phyloP scores from a whole-genome alignment of 1,139 yeast genomes.

The Lodderomyces theae region DNA sequence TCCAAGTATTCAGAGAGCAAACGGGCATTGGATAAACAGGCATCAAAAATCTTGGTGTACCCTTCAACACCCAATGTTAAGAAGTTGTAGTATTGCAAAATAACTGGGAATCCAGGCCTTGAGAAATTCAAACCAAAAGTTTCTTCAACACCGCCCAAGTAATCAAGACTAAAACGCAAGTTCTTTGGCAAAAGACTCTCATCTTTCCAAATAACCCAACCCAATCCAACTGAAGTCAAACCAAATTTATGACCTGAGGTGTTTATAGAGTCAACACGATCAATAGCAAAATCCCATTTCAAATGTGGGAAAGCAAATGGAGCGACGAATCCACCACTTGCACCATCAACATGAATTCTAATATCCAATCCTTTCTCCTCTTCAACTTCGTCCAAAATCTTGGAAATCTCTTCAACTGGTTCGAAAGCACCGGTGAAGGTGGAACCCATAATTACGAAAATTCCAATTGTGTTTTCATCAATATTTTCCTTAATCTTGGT shows the following conservation, averaged over 20 bases:
- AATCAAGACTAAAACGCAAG: constrained; percentile 74
- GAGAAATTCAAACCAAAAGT: constrained; percentile 85
- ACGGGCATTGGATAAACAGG: constrained; percentile 68
- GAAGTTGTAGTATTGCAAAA: constrained; percentile 83
- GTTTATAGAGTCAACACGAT: constrained; percentile 77
- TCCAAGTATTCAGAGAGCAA: constrained; percentile 64
- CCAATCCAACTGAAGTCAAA: constrained; percentile 83
- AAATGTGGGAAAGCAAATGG: constrained; percentile 76
- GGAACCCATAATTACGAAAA: constrained; percentile 84
- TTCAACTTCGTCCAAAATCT: constrained; percentile 65
- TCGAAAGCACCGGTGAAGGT: constrained; percentile 94
- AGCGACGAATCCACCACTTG: constrained; percentile 86
- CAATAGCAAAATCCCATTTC: constrained; percentile 76
- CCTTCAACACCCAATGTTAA: constrained; percentile 71
- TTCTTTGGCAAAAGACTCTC: constrained; percentile 61
- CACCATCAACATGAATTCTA: constrained; percentile 93
- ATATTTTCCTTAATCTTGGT: constrained; percentile 56
- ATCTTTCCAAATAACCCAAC: constrained; percentile 88
- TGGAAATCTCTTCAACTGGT: constrained; percentile 59
- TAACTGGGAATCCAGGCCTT: constrained; percentile 88
- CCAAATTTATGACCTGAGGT: constrained; percentile 97
- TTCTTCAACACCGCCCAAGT: constrained; percentile 87
- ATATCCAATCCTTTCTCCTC: constrained; percentile 63
- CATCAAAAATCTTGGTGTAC: constrained; percentile 58
- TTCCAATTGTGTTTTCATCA: constrained; percentile 92